phyloP scores from a whole-genome alignment of 345 rosid species.

The Populus ilicifolia region DNA sequence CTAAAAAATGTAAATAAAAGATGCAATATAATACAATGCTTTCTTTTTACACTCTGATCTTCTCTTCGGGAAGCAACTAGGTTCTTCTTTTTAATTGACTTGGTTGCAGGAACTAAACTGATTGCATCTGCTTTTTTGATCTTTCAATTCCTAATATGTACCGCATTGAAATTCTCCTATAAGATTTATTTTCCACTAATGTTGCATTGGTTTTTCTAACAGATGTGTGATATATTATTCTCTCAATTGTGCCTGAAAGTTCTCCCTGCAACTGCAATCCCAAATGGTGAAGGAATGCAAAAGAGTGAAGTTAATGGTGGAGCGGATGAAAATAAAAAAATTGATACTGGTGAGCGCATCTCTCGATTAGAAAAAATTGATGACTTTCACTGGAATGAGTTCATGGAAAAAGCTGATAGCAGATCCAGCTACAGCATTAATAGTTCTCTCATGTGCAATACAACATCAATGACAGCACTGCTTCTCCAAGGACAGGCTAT shows the following conservation, averaged over 20 bases:
- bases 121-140: neutral
- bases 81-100: neutral
- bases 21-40: neutral
- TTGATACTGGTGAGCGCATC: constrained; percentile 32
- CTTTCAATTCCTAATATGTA: neutral
- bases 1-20: neutral
- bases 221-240: constrained; percentile 98
- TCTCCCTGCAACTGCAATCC: constrained; percentile 37
- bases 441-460: constrained; percentile 46
- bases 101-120: neutral
- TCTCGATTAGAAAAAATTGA: constrained; percentile 31
- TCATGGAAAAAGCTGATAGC: constrained; percentile 45
- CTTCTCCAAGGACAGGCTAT: constrained; percentile 86
- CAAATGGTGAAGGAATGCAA: constrained; percentile 41
- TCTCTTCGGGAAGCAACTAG: neutral
- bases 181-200: neutral
- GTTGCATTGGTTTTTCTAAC: constrained; percentile 35
- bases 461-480: constrained; percentile 91
- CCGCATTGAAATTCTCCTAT: neutral
- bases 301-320: constrained; percentile 34
- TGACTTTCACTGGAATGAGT: constrained; percentile 29
- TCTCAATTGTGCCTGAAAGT: constrained; percentile 97
- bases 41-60: neutral
- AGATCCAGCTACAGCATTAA: constrained; percentile 40
- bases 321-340: constrained; percentile 39